Conservation (phyloP, 2,329 filamentous ascomycete genomes). For the Eutypa lata region DNA sequence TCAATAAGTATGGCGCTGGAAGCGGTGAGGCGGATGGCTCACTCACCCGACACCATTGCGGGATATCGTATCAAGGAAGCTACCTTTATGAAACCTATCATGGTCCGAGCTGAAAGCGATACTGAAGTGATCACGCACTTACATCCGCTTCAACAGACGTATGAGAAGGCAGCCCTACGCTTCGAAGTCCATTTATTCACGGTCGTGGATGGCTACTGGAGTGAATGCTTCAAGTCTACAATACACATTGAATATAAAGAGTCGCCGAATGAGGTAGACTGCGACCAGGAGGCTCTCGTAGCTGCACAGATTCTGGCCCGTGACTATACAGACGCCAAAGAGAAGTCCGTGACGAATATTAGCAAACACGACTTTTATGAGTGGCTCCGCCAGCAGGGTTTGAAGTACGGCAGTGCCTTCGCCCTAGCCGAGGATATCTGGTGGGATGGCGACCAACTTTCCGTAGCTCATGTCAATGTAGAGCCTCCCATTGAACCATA, state of each 20-base stretch:
- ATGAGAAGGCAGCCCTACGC: constrained; percentile 4
- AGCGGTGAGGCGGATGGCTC: constrained; percentile 20
- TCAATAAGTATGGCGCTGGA: constrained; percentile 31
- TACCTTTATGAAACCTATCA: constrained; percentile 20
- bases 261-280: not conserved
- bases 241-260: constrained; percentile 17
- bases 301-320: not conserved
- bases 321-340: constrained; percentile 6
- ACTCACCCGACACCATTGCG: not conserved
- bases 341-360: constrained; percentile 11
- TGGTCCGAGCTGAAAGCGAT: constrained; percentile 14
- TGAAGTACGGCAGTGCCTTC: constrained; percentile 20
- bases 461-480: constrained; percentile 10
- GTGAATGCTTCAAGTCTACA: constrained; percentile 15
- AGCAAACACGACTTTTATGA: constrained; percentile 18
- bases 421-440: constrained; percentile 15
- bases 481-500: constrained; percentile 2
- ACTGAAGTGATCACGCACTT: constrained; percentile 19
- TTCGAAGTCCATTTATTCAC: constrained; percentile 18
- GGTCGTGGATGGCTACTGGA: constrained; percentile 13
- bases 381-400: constrained; percentile 12
- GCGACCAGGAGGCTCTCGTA: not conserved
- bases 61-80: constrained; percentile 18
- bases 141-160: constrained; percentile 9
- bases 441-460: constrained; percentile 16